phyloP scores from a whole-genome alignment of 2,329 filamentous ascomycete genomes.

The Xylariaceae sp. region DNA sequence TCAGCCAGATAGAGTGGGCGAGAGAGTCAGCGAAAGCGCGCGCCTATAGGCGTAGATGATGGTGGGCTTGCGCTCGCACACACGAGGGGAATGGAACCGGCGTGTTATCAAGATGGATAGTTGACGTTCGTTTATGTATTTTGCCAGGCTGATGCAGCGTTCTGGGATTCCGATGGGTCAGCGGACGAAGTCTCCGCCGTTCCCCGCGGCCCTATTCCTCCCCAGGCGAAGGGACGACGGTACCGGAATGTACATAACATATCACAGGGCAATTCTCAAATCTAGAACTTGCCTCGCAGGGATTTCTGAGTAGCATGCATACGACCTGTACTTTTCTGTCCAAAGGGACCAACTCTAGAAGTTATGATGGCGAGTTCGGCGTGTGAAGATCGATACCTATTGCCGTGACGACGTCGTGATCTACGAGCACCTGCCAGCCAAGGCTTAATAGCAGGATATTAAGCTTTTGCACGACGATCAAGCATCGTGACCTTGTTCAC shows the following conservation, averaged over 20 bases:
- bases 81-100: background rate
- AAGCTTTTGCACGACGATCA: too few relatives aligned
- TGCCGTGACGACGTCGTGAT: background rate
- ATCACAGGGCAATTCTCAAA: background rate
- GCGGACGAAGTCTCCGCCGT: conserved; percentile 25
- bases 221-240: conserved; percentile 10
- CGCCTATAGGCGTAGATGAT: background rate
- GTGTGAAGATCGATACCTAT: background rate
- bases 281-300: background rate
- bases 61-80: background rate
- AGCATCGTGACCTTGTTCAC: background rate
- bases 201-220: conserved; percentile 24
- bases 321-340: background rate
- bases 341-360: background rate
- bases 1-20: background rate
- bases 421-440: too few relatives aligned
- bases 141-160: background rate
- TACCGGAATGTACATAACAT: conserved; percentile 19
- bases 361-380: background rate
- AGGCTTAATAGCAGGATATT: too few relatives aligned
- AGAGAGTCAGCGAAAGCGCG: background rate
- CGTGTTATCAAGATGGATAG: background rate
- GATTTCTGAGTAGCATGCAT: background rate
- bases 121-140: background rate
- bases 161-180: conserved; percentile 10